Conservation (phyloP, 192 early-diverging fungal species). For the Jimgerdemannia lactiflua region DNA sequence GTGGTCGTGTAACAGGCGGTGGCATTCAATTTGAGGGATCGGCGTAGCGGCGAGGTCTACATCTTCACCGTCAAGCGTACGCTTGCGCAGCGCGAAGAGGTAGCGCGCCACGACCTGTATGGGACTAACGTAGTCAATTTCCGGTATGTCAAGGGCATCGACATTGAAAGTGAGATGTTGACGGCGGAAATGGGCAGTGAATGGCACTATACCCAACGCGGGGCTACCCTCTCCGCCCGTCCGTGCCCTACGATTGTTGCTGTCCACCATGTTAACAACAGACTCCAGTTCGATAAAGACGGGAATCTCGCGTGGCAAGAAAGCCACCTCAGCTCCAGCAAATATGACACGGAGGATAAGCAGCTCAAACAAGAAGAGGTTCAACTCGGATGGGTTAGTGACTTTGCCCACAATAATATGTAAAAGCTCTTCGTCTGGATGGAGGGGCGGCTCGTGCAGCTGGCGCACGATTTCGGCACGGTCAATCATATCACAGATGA, state of each 20-base stretch:
- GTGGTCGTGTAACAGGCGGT: background rate
- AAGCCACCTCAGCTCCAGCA: background rate
- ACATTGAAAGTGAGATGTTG: background rate
- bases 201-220: background rate
- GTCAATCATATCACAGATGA: background rate
- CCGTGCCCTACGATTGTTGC: background rate
- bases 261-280: background rate
- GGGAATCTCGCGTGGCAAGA: background rate
- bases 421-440: background rate
- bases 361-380: background rate
- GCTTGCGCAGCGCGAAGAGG: background rate
- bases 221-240: background rate
- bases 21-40: background rate
- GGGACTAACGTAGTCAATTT: background rate
- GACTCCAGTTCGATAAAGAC: conserved; percentile 22
- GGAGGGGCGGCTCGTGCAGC: background rate
- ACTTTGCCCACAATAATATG: background rate
- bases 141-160: background rate
- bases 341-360: background rate
- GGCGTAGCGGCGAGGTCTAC: background rate
- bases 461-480: background rate
- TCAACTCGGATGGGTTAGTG: background rate
- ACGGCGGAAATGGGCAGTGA: background rate
- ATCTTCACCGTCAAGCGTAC: background rate
- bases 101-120: background rate